Percentiles rank a stretch among this genome's conserved stretches.
phyloP scores from a whole-genome alignment of 2,329 filamentous ascomycete genomes.

The Colletotrichum liaoningense region DNA sequence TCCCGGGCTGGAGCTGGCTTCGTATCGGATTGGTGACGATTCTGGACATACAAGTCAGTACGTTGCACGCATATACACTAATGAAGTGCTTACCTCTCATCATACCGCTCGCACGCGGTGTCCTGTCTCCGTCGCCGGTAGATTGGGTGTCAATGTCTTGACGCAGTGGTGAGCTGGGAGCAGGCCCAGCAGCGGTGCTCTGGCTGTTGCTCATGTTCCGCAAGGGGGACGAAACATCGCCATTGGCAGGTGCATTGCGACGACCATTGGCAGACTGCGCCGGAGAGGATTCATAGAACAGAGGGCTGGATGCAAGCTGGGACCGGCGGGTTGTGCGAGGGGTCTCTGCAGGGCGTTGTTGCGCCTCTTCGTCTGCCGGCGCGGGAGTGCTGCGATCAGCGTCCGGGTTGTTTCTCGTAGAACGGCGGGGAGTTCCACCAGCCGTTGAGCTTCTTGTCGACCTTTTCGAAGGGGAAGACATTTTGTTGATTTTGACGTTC shows the following conservation, averaged over 20 bases:
- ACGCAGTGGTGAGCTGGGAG: conserved; percentile 69
- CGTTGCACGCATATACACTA: neutral
- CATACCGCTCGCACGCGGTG: conserved; percentile 74
- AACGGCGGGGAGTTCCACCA: conserved; percentile 50
- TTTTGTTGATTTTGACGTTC: conserved; percentile 38
- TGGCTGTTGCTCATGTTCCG: conserved; percentile 69
- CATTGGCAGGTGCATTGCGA: conserved; percentile 45
- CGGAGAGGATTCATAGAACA: conserved; percentile 75
- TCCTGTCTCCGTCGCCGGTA: conserved; percentile 68
- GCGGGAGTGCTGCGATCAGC: conserved; percentile 60
- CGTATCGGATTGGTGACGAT: conserved; percentile 92
- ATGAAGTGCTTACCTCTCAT: conserved; percentile 68
- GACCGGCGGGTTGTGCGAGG: conserved; percentile 59
- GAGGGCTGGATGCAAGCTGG: conserved; percentile 79
- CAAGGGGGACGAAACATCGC: conserved; percentile 64
- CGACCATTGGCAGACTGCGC: conserved; percentile 40
- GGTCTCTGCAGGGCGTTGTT: conserved; percentile 46
- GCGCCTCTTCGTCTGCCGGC: conserved; percentile 31
- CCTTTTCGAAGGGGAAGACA: conserved; percentile 60
- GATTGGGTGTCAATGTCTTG: conserved; percentile 70
- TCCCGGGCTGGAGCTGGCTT: conserved; percentile 89
- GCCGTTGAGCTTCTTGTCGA: conserved; percentile 64
- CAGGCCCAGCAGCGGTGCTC: conserved; percentile 55
- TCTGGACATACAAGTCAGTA: conserved; percentile 61
- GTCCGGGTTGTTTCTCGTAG: conserved; percentile 39